A percentile compares a stretch with the other conserved stretches of the same genome.
Conservation (phyloP, 352 stramenopile species). For the Phytophthora kernoviae region DNA sequence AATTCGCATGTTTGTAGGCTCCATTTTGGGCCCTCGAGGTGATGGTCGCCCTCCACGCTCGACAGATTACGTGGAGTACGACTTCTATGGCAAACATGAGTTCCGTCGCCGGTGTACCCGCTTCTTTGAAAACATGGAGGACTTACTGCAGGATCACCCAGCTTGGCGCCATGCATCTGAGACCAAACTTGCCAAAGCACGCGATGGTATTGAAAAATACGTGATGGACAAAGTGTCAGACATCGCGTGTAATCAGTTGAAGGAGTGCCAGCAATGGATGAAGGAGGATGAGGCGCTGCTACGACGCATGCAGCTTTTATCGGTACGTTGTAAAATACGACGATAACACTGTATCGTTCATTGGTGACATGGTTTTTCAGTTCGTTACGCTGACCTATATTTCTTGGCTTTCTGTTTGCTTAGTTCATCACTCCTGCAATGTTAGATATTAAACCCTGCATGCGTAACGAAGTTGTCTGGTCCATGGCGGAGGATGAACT, state of each 20-base stretch:
- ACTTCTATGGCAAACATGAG: constrained; percentile 80
- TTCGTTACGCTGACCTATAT: neutral
- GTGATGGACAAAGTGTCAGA: constrained; percentile 90
- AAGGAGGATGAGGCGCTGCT: constrained; percentile 79
- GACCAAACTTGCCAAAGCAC: constrained; percentile 57
- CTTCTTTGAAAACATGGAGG: constrained; percentile 81
- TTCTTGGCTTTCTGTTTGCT: neutral
- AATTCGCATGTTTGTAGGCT: constrained; percentile 79
- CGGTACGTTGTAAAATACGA: constrained; percentile 34
- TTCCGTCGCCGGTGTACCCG: constrained; percentile 65
- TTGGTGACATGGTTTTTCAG: neutral
- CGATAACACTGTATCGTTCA: neutral
- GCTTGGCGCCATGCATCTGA: constrained; percentile 75
- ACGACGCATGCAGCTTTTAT: constrained; percentile 82
- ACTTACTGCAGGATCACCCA: constrained; percentile 55
- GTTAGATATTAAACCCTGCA: constrained; percentile 90
- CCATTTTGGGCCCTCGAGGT: constrained; percentile 75
- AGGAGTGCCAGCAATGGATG: constrained; percentile 65
- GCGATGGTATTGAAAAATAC: constrained; percentile 91
- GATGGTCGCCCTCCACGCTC: constrained; percentile 70
- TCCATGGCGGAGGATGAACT: constrained; percentile 90
- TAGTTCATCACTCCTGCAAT: constrained; percentile 79
- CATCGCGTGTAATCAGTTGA: constrained; percentile 76
- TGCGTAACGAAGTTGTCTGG: constrained; percentile 91
- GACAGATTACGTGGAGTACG: constrained; percentile 78